Evolutionary conservation across 306 rosid genomes (phyloP), one percentile per base, ranked within the genome.

Genomic region (Corylus avellana): DNA sequence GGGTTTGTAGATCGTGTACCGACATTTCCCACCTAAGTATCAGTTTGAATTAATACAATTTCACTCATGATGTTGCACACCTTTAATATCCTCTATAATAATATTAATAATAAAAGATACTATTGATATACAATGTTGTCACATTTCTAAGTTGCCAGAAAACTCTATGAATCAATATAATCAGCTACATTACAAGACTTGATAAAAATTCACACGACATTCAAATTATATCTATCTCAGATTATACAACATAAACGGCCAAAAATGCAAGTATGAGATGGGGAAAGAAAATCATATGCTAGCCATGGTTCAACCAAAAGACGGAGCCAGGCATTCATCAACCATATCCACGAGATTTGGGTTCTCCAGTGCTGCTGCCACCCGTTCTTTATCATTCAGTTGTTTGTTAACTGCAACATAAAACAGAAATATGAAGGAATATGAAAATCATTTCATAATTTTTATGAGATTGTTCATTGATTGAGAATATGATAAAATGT

Each of bases 361-460:
- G 66, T 93, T 96, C 78, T 96, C 99, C 88, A 96, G 79, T 18
- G 99, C 98, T 8, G 98, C 98, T 62, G 97, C 97, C 59, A 91
- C 94, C 56, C 98, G 89, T 70, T 96, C 99, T 86, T 93, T 96
- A 85, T 93, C 98, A 73, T 91, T 96, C 84, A 93, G 89, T 84
- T 93, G 98, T 80, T 93, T 96, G 81, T 96, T 93, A 83, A 96
- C 98, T 91, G 98, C 82, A 85, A 85, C 37, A 57, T 25, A 56
- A 37, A 70, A 50, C 27, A 27, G 55, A 53, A 22, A 70, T 46
- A 53, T 0, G 12, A 11, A 2, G 4, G 8, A 42, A 17, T 22
- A 3, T 2, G n/a, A 49, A 42, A 6, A 17, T 62, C 13, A 27
- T 13, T 22, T 18, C 1, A 32, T 29, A 76, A 50, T 42, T 18